Conservation (phyloP, 2,329 filamentous ascomycete genomes). For the Verticillium klebahnii region DNA sequence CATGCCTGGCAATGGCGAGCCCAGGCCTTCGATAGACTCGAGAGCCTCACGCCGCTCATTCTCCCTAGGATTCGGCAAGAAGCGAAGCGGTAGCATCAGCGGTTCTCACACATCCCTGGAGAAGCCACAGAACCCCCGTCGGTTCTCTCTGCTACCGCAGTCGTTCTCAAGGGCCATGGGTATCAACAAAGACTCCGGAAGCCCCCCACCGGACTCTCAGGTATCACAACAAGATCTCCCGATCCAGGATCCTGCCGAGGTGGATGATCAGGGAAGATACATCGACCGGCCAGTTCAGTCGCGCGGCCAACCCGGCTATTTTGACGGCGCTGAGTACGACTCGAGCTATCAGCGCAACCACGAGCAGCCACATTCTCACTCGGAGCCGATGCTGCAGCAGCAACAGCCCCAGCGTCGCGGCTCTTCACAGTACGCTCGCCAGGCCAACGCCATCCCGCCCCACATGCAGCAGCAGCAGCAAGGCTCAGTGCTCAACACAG, state of each 20-base stretch:
- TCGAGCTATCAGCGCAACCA: conserved; percentile 8
- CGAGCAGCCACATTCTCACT: conserved; percentile 10
- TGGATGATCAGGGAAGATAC: conserved; percentile 32
- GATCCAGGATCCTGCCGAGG: conserved; percentile 41
- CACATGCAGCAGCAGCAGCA: conserved; percentile 36
- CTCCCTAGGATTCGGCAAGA: conserved; percentile 64
- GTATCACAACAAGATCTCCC: conserved; percentile 49
- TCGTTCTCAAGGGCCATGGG: conserved; percentile 63
- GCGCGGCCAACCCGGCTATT: conserved; percentile 8
- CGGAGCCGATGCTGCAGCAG: conserved; percentile 24
- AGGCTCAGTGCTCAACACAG: conserved; percentile 41
- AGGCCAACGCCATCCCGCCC: conserved; percentile 38
- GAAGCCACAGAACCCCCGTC: conserved; percentile 44
- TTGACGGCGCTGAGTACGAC: conserved; percentile 6
- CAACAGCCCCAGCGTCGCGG: conserved; percentile 36
- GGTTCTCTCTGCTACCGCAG: conserved; percentile 67
- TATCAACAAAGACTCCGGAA: conserved; percentile 49
- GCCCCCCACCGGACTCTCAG: conserved; percentile 11
- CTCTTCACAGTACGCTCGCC: conserved; percentile 29
- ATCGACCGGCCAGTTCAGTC: conserved; percentile 18
- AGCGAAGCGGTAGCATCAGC: conserved; percentile 61
- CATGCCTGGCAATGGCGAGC: conserved; percentile 50
- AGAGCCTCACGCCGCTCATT: conserved; percentile 63
- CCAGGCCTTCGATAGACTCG: conserved; percentile 67
- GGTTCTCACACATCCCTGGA: conserved; percentile 54